Evolutionary conservation across 2,329 filamentous ascomycete species (phyloP).

Genomic region (Paraphaeosphaeria sporulosa): DNA sequence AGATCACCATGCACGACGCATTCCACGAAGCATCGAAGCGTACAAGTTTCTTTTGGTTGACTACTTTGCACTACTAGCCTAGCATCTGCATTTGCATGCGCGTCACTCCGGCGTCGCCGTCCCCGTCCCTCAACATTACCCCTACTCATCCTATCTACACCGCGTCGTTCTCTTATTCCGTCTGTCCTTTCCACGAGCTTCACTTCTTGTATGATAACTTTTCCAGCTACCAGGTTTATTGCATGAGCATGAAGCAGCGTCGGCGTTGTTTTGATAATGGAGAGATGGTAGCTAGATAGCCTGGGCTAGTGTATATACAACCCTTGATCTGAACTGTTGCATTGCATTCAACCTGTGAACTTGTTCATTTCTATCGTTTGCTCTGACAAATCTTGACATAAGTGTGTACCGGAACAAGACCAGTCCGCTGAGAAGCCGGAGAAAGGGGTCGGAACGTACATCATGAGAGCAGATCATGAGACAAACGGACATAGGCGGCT

Average conservation of each 20-base stretch:
- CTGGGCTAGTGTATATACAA: constrained; percentile 10
- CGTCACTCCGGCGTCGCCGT: constrained; percentile 1
- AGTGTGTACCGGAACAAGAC: too few relatives aligned
- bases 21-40: neutral
- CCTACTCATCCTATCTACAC: neutral
- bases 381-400: too few relatives aligned
- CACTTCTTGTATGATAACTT: constrained; percentile 10
- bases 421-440: too few relatives aligned
- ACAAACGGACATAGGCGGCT: too few relatives aligned
- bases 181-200: neutral
- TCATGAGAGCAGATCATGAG: too few relatives aligned
- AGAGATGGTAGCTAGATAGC: constrained; percentile 10
- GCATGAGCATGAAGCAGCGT: constrained; percentile 11
- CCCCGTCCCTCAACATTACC: neutral
- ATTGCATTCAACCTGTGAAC: neutral
- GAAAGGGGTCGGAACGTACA: too few relatives aligned
- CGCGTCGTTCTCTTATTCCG: neutral
- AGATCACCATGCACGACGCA: constrained; percentile 3
- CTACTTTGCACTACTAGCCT: neutral
- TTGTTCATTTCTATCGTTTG: too few relatives aligned
- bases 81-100: constrained; percentile 13
- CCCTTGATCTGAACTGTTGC: neutral
- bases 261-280: constrained; percentile 9
- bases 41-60: constrained; percentile 4
- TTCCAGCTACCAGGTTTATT: constrained; percentile 10